These are phyloP conservation scores for Crithidia mellificae DNA, from an alignment of 208 protist genomes.

Conservation along the genomic window DNA sequence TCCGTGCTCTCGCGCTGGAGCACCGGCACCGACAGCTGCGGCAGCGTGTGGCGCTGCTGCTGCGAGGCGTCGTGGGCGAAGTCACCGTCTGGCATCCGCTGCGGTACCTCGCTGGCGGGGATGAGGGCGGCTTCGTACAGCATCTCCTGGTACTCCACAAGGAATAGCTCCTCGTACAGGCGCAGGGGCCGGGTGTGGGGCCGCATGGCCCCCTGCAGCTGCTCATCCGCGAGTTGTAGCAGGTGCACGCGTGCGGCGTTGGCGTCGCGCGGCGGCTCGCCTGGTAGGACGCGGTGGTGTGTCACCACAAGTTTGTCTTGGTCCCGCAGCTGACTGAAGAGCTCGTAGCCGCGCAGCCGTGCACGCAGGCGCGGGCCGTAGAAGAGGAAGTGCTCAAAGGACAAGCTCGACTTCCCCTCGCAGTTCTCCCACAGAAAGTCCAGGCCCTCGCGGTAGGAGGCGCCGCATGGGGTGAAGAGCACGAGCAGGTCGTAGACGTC, in stretches of 20 bases:
- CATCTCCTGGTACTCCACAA: conserved; percentile 54
- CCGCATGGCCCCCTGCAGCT: conserved; percentile 20
- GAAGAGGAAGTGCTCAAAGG: conserved; percentile 53
- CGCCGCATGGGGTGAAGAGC: conserved; percentile 64
- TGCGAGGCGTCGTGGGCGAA: conserved; percentile 27
- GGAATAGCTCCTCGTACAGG: conserved; percentile 73
- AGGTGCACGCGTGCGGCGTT: conserved; percentile 36
- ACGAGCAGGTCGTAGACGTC: conserved; percentile 64
- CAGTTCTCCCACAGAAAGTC: conserved; percentile 80
- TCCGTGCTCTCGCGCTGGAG: conserved; percentile 32
- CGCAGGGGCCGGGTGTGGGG: conserved; percentile 35
- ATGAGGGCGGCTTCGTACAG: conserved; percentile 43
- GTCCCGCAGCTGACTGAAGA: conserved; percentile 47
- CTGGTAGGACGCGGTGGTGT: conserved; percentile 48
- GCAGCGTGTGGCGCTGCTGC: conserved; percentile 8
- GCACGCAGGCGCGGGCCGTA: conserved; percentile 52
- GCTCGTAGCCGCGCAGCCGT: conserved; percentile 57
- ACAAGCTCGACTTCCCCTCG: conserved; percentile 48
- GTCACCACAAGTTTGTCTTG: conserved; percentile 51
- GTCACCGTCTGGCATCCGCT: conserved; percentile 16
- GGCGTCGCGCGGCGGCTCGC: conserved; percentile 12
- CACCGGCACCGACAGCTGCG: conserved; percentile 16
- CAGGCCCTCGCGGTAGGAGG: conserved; percentile 49
- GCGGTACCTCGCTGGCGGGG: conserved; percentile 30
- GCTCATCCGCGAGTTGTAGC: conserved; percentile 37